These are phyloP conservation scores for Musa acuminata DNA, from an alignment of 176 grass and related monocot species.

Conservation along the genomic window DNA sequence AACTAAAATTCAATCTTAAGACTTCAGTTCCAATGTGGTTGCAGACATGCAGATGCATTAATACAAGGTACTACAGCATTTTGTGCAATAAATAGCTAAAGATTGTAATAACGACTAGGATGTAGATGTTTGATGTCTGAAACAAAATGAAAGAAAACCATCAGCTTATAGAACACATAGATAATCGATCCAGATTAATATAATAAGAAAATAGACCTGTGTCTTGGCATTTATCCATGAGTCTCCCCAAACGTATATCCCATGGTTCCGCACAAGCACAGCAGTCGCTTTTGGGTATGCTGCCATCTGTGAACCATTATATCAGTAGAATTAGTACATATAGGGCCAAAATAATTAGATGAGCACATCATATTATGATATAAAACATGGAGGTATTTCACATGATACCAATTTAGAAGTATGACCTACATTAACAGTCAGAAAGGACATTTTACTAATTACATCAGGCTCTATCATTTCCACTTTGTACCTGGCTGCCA, in stretches of 20 bases:
- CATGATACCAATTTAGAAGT: not conserved
- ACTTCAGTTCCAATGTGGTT: not conserved
- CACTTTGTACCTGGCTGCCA: not conserved
- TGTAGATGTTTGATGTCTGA: not conserved
- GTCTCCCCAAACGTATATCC: conserved; percentile 96
- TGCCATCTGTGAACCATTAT: conserved; percentile 43
- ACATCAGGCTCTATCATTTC: not conserved
- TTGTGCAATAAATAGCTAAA: not conserved
- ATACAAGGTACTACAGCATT: not conserved
- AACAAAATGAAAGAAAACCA: not conserved
- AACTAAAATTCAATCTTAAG: too few species aligned
- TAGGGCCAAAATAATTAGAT: conserved; percentile 9
- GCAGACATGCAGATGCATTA: too few species aligned
- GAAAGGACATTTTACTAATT: not conserved
- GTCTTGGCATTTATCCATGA: conserved; percentile 96
- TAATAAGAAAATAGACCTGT: conserved; percentile 45
- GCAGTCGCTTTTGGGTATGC: conserved; percentile 92
- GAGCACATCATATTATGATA: conserved; percentile 5
- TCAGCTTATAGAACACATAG: not conserved
- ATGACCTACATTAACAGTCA: not conserved
- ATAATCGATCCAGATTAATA: not conserved
- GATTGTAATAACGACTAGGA: not conserved
- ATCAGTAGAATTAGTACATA: not conserved
- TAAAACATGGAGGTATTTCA: not conserved
- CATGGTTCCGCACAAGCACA: conserved; percentile 91